Base-by-base conservation (phyloP, 176 grass and related monocot species). In the Pharus latifolius region DNA sequence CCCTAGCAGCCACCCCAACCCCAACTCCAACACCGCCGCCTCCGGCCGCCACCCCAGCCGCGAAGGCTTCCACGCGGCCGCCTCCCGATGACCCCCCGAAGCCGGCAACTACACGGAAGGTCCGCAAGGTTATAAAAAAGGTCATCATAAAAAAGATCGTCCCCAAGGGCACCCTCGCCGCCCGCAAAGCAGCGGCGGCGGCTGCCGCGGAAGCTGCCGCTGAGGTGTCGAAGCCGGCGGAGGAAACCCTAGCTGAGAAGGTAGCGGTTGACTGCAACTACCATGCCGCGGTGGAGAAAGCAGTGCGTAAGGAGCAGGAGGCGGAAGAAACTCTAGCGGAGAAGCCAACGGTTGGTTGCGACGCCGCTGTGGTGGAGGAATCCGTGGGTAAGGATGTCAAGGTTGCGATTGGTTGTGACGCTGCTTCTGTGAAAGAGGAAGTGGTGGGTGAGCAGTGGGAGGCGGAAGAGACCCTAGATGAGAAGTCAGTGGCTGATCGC, bases 91-190 rank as follows among this genome's bases (percentile, higher is more conserved):
- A 37, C 2, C 27, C 16, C 3, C 20, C 6, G 58, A 69, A 42
- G 17, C 10, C 29, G 6, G 27, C 25, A 48, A 23, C 31, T n/a
- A 12, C 57, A 4, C 61, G 18, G 33, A 87, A 60, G 65, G 63
- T 70, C 6, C 77, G 77, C 23, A 80, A 56, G 49, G n/a, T 71
- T 46, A 54, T 56, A 17, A 73, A 27, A 29, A 88, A 65, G 51
- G 51, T 35, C n/a, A 45, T 76, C 22, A 27, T 83, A 7, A 77
- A 69, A 42, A 83, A 59, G 72, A 17, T 79, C 35, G 60, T 77
- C 28, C 78, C 64, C 51, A 81, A 66, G 72, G 83, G 83, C 49
- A 71, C 77, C 17, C 74, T 86, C 54, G 59, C 63, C 26, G 44
- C 61, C 40, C 43, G 73, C 2, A 70, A 56, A 58, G 49, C 41